Evolutionary conservation across 2,329 filamentous ascomycete species (phyloP).

Genomic region (Fusarium sulawesiense): DNA sequence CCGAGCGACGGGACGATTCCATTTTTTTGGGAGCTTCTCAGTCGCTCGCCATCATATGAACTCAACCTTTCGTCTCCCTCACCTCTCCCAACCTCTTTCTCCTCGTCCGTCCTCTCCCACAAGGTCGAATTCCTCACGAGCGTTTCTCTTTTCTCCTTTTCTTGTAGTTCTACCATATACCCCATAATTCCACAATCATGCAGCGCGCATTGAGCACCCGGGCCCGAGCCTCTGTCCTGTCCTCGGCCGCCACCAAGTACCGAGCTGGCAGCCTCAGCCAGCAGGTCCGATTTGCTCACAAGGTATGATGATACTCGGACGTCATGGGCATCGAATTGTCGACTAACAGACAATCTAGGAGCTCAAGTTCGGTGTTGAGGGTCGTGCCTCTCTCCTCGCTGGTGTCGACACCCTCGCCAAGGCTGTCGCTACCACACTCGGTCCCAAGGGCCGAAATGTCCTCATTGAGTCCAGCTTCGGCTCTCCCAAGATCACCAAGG

Average conservation of each 20-base stretch:
- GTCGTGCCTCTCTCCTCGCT: conserved; percentile 84
- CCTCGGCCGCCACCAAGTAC: conserved; percentile 73
- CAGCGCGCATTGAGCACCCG: conserved; percentile 92
- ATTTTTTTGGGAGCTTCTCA: conserved; percentile 54
- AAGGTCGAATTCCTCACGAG: conserved; percentile 44
- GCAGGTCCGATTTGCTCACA: conserved; percentile 96
- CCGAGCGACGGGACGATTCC: conserved; percentile 49
- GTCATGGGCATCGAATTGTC: background rate
- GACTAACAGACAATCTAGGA: conserved; percentile 70
- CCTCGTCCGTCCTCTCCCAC: conserved; percentile 41
- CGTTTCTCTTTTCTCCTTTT: conserved; percentile 46
- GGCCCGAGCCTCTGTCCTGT: conserved; percentile 82
- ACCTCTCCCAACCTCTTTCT: conserved; percentile 24
- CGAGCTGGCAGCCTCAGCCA: conserved; percentile 77
- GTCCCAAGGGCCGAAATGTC: conserved; percentile 98
- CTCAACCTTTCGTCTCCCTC: conserved; percentile 35
- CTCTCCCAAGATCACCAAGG: conserved; percentile 99
- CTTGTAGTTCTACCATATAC: conserved; percentile 48
- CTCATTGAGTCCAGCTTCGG: conserved; percentile 98
- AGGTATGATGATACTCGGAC: conserved; percentile 68
- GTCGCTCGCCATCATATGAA: conserved; percentile 46
- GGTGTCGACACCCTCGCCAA: conserved; percentile 97
- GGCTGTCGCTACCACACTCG: conserved; percentile 94
- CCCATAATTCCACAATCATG: conserved; percentile 71
- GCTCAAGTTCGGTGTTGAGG: conserved; percentile 98